Base-by-base conservation (phyloP, 208 protist species). In the Crithidia thermophila region DNA sequence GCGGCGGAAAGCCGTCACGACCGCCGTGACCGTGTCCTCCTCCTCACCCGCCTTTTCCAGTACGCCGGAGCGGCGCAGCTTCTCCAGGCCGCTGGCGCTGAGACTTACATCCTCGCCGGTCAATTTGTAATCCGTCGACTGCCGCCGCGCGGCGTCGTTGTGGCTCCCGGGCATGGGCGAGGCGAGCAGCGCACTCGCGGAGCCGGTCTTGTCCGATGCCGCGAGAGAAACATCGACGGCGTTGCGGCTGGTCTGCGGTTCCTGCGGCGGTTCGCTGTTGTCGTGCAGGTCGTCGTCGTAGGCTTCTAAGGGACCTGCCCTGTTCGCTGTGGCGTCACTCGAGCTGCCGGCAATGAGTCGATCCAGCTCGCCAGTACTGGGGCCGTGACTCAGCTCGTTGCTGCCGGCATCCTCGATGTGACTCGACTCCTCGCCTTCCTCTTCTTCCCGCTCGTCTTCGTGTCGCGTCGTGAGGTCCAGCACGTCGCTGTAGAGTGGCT, bases 1-100 rank as follows among this genome's bases (percentile, higher is more conserved):
- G 27, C 39, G 25, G 20, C 42, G 68, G 39, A 55, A 67, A 40
- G 68, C 68, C 42, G 68, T 74, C 39, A 67, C 59, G 11, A 46
- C 40, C 13, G 34, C 23, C 42, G 40, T 74, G 16, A 11, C 8
- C 16, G 57, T 14, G 42, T 62, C 68, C 20, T 59, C 68, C 11
- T 67, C 68, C 20, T 67, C 67, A 25, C 14, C 30, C 28, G 20
- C 27, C n/a, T 63, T 51, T 27, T 59, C 49, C 21, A 39, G 57
- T 14, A 2, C 30, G n/a, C n/a, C 13, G 27, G 39, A 7, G 20
- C 27, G 4, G 18, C 25, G 55, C 36, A 63, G 28, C 31, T 11
- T 6, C 7, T 59, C 52, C 1, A 13, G 21, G 9, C 1, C 36
- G 27, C 36, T 40, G 14, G 16, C 16, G n/a, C 36, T 46, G 14